A percentile compares a stretch with the other conserved stretches of the same genome.
phyloP scores from a whole-genome alignment of 208 protist species.

The Leishmania gerbilli region DNA sequence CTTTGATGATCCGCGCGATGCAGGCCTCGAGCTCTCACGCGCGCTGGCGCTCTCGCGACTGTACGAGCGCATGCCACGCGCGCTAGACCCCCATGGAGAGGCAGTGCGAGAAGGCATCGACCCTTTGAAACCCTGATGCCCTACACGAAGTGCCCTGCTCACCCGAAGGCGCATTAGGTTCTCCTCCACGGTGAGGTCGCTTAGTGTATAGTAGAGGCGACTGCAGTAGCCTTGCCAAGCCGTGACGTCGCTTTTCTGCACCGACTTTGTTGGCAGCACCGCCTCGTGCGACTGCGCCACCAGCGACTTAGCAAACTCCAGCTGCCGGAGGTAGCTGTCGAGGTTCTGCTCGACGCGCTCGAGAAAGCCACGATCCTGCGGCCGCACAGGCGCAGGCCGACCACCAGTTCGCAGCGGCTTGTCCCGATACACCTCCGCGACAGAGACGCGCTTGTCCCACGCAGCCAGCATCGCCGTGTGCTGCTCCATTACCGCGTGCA shows the following conservation, averaged over 20 bases:
- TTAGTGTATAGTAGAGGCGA: conserved; percentile 22
- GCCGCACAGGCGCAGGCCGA: conserved; percentile 29
- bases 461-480: conserved; percentile 25
- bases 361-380: conserved; percentile 36
- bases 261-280: conserved; percentile 12
- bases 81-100: conserved; percentile 5
- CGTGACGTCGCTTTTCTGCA: conserved; percentile 9
- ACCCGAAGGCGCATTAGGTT: conserved; percentile 26
- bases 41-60: background rate
- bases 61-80: background rate
- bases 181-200: conserved; percentile 24
- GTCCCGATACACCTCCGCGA: conserved; percentile 41
- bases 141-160: conserved; percentile 12
- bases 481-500: conserved; percentile 28
- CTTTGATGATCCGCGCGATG: conserved; percentile 3
- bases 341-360: conserved; percentile 23
- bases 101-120: conserved; percentile 6
- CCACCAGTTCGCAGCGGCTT: conserved; percentile 38
- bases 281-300: conserved; percentile 17
- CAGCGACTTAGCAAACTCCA: conserved; percentile 28
- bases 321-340: conserved; percentile 14
- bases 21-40: background rate
- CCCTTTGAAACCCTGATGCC: background rate
- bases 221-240: conserved; percentile 37
- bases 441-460: conserved; percentile 35